Evolutionary conservation across 2,329 filamentous ascomycete genomes (phyloP), one percentile per base, ranked within the genome.

Genomic region (Sclerotinia spermophila): DNA sequence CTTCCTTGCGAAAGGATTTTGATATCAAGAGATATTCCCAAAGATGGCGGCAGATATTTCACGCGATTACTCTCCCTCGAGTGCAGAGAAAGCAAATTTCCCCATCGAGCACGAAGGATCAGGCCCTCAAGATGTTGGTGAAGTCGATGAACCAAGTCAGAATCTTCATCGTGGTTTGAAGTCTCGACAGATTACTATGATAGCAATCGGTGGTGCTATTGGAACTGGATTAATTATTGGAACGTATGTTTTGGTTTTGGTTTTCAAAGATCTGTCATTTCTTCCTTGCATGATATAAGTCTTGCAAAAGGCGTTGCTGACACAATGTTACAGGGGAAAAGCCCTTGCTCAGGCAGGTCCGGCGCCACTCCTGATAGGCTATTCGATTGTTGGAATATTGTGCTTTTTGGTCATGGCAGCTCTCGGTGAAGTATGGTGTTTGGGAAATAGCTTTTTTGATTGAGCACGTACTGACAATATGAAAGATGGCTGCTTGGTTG

Each of bases 321-420:
- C 61, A 72, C 48, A 45, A 44, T 71, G 27, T 27, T 65, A 55
- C 61, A 77, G 76, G 58, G 85, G 74, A 79, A 83, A 82, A 71
- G 80, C 83, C 51, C 81, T 85, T 68, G 83, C 81, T 65, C 82
- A 82, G 60, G 78, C 78, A 68, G 83, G 83, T 45, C 91, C 91
- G 65, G 90, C 83, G 30, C 87, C 90, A 15, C 87, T 93, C 78
- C 84, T 93, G 75, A 90, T 93, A 79, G 89, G 89, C 15, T 93
- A 93, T 81, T 84, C 86, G 51, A 79, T 91, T 73, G 86, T 92
- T 74, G 91, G 91, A 74, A 81, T 90, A 61, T 81, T 96, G 72
- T 92, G 95, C 74, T 96, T 89, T 80, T 82, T 93, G 56, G 92
- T 96, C 75, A 94, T 96, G 91, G 89, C 89, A 71, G 90, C 87